These are phyloP conservation scores for Dioscorea alata DNA, from an alignment of 106 monocot species.

Conservation along the genomic window DNA sequence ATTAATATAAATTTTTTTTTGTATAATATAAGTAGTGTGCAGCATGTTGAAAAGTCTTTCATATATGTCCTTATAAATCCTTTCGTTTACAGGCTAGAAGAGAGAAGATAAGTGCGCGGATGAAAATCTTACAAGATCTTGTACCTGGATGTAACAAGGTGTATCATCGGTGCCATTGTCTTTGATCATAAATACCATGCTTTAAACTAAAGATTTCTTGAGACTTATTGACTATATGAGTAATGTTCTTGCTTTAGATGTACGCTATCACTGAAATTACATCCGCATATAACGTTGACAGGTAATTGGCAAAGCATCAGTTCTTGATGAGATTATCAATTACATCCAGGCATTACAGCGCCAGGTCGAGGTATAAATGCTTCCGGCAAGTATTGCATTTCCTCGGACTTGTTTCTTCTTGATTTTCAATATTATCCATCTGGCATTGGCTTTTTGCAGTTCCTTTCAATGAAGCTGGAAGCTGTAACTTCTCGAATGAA, in stretches of 20 bases:
- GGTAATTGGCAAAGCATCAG: slow-evolving; percentile 78
- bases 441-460: slow-evolving; percentile 29
- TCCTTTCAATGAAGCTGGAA: slow-evolving; percentile 71
- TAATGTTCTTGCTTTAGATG: not conserved
- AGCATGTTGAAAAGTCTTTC: no score
- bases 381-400: not conserved
- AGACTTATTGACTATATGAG: not conserved
- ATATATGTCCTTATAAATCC: no score
- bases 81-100: slow-evolving; percentile 48
- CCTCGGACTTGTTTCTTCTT: not conserved
- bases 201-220: not conserved
- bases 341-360: slow-evolving; percentile 76
- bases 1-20: no score
- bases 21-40: no score
- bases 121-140: slow-evolving; percentile 76
- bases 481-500: slow-evolving; percentile 53
- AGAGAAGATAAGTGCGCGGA: slow-evolving; percentile 74
- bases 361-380: slow-evolving; percentile 57
- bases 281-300: slow-evolving; percentile 2
- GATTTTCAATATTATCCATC: not conserved
- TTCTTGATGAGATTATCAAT: slow-evolving; percentile 87
- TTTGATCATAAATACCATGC: no score
- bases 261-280: no score
- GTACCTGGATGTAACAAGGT: slow-evolving; percentile 81
- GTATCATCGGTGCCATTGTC: not conserved